These are phyloP conservation scores for Penicillium palitans DNA, from an alignment of 2,329 filamentous ascomycete species.

Conservation along the genomic window DNA sequence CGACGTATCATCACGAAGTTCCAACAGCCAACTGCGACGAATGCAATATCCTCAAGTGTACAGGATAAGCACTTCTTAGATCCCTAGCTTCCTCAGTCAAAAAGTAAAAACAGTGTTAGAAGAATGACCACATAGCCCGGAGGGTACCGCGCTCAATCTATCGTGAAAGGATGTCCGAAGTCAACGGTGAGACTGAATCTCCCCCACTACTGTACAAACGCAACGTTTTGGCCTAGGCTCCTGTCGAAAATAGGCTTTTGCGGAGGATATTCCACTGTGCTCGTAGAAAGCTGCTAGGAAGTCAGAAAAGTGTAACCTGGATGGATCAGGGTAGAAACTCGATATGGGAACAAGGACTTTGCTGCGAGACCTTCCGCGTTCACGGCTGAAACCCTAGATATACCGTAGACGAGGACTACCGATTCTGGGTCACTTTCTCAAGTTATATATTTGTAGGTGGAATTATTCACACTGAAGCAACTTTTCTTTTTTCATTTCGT, in stretches of 20 bases:
- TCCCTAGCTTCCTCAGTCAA: no score
- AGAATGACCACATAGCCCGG: background rate
- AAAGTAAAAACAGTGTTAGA: background rate
- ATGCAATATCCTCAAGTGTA: no score
- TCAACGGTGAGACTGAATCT: background rate
- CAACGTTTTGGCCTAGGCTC: background rate
- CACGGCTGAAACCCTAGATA: background rate
- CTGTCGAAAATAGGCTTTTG: background rate
- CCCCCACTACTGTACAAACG: background rate
- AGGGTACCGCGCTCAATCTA: background rate
- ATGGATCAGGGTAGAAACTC: background rate
- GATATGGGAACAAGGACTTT: background rate
- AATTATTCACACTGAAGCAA: background rate
- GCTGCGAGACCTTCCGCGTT: background rate
- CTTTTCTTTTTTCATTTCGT: conserved; percentile 5
- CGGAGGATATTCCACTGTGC: background rate
- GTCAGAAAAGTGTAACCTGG: background rate
- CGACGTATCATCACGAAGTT: no score
- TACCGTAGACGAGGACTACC: no score
- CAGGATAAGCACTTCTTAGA: background rate
- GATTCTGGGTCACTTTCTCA: background rate
- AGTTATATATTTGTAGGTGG: background rate
- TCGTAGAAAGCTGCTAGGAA: background rate
- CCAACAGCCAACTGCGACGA: no score
- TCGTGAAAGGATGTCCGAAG: background rate